phyloP scores from a whole-genome alignment of 257 asterid species.

The Eucommia ulmoides region DNA sequence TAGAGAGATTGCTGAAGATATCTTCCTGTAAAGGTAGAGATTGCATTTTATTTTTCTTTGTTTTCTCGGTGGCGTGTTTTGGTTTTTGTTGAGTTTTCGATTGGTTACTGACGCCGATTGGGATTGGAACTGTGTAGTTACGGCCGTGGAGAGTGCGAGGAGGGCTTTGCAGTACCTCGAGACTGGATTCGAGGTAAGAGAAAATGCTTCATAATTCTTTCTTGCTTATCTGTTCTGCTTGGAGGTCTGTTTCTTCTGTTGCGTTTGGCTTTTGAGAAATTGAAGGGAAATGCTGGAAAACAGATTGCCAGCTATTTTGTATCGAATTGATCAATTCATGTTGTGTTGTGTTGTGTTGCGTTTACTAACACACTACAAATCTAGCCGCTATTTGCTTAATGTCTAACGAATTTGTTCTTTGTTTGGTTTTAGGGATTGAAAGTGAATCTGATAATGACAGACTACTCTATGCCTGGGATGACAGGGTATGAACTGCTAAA shows the following conservation, averaged over 20 bases:
- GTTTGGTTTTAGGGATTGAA: constrained; percentile 44
- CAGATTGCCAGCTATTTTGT: too few species aligned
- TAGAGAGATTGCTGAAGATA: constrained; percentile 51
- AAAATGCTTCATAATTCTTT: too few species aligned
- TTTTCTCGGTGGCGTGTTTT: constrained; percentile 1
- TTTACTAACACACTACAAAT: too few species aligned
- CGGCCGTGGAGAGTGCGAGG: constrained; percentile 83
- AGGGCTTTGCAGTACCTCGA: constrained; percentile 88
- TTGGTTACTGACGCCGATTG: background rate
- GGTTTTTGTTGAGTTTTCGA: background rate
- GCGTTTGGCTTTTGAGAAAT: too few species aligned
- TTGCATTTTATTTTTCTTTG: background rate
- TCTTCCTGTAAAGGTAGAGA: constrained; percentile 77
- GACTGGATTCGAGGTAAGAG: constrained; percentile 52
- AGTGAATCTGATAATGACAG: constrained; percentile 76
- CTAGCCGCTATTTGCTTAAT: too few species aligned
- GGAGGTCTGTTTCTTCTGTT: too few species aligned
- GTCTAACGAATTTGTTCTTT: background rate
- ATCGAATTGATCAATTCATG: too few species aligned
- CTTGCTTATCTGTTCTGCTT: too few species aligned
- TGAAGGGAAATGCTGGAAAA: too few species aligned
- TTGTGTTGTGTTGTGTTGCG: too few species aligned
- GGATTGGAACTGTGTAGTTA: constrained; percentile 33
- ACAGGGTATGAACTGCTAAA: constrained; percentile 90
- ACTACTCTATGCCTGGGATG: constrained; percentile 99